These are phyloP conservation scores for Simmondsia chinensis DNA, from an alignment of 148 eudicot genomes.

Conservation along the genomic window DNA sequence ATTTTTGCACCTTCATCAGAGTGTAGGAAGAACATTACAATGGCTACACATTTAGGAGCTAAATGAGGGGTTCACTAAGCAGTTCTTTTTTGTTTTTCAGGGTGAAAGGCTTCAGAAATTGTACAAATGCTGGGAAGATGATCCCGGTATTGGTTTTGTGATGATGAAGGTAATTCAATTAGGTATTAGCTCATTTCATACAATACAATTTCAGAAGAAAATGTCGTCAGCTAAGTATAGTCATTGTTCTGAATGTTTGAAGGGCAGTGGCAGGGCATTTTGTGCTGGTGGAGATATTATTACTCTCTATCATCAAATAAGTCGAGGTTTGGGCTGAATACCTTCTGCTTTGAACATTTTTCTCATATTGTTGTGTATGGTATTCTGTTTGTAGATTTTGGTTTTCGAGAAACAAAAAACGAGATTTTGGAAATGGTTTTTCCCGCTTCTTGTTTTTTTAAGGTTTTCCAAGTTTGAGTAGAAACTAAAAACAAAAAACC, in stretches of 20 bases:
- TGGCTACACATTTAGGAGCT: too few species aligned
- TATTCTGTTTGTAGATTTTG: too few species aligned
- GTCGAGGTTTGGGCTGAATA: conserved; percentile 33
- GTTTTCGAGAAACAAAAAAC: too few species aligned
- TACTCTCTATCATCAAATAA: conserved; percentile 34
- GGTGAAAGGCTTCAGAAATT: conserved; percentile 52
- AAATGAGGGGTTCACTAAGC: too few species aligned
- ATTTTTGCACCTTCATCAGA: too few species aligned
- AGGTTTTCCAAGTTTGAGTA: too few species aligned
- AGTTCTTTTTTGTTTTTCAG: conserved; percentile 20
- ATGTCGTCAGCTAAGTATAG: not conserved
- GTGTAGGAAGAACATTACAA: too few species aligned
- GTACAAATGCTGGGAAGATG: conserved; percentile 73
- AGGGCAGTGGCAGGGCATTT: conserved; percentile 94
- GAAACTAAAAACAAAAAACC: too few species aligned
- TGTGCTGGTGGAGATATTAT: conserved; percentile 91
- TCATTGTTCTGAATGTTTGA: conserved; percentile 16
- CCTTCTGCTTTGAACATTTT: not conserved
- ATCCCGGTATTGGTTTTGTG: conserved; percentile 62
- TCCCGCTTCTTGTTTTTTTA: too few species aligned
- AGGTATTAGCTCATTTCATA: not conserved
- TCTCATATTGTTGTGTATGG: not conserved
- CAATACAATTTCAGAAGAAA: not conserved
- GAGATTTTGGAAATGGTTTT: too few species aligned
- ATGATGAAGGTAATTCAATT: conserved; percentile 48